A percentile compares a stretch with the other conserved stretches of the same genome.
phyloP scores from a whole-genome alignment of 1,284 basidiomycete species.

The Ustilago nuda region DNA sequence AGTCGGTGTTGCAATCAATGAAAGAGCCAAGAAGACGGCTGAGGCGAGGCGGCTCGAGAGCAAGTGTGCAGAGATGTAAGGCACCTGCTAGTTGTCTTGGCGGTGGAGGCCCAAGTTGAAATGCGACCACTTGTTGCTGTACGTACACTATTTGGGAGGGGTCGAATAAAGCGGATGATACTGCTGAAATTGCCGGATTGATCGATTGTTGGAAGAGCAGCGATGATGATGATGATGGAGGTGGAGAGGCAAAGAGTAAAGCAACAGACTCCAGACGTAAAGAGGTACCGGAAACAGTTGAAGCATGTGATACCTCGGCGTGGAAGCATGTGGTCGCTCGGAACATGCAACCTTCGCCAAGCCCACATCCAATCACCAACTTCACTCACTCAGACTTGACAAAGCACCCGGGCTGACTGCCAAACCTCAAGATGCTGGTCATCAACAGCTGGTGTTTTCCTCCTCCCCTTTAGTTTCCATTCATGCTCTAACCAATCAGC shows the following conservation, averaged over 20 bases:
- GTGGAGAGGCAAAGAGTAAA: neutral
- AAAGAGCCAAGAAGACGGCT: neutral
- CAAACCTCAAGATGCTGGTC: too few species aligned
- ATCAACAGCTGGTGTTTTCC: too few species aligned
- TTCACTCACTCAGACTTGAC: too few species aligned
- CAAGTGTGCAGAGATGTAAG: neutral
- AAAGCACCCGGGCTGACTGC: too few species aligned
- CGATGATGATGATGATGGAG: neutral
- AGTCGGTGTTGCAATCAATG: neutral
- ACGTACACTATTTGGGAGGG: neutral
- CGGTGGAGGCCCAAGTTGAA: neutral
- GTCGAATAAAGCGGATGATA: neutral
- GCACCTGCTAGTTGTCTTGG: neutral
- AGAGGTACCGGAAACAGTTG: neutral
- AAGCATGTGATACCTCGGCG: too few species aligned
- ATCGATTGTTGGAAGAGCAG: neutral
- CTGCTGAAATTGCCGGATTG: neutral
- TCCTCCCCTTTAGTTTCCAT: too few species aligned
- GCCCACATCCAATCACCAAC: too few species aligned
- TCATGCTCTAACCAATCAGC: too few species aligned
- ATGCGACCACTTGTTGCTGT: neutral
- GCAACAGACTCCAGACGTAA: neutral
- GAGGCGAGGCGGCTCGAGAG: slow-evolving; percentile 1
- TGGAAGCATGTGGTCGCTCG: too few species aligned
- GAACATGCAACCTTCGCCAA: too few species aligned